Evolutionary conservation across 768 basidiomycete species (phyloP).

Genomic region (Boletellus sp.): DNA sequence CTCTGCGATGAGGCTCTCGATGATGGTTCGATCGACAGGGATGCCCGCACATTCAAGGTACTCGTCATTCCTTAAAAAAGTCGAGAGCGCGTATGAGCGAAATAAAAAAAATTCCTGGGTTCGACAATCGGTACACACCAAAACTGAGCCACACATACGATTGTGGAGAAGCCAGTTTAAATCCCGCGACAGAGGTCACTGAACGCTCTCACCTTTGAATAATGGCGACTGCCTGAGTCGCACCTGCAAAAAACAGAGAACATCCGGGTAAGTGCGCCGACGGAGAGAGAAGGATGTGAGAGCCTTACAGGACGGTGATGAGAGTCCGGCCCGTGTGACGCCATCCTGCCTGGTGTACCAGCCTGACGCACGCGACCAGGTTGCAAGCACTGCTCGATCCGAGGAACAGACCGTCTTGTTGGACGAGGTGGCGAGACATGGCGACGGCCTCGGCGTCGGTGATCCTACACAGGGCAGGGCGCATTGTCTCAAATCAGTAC

Average conservation of each 20-base stretch:
- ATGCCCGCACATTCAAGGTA: conserved; percentile 44
- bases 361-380: conserved; percentile 83
- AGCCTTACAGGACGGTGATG: conserved; percentile 75
- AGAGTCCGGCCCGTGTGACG: conserved; percentile 57
- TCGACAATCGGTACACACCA: conserved; percentile 36
- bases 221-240: conserved; percentile 89
- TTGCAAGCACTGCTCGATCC: conserved; percentile 98
- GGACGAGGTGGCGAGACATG: conserved; percentile 92
- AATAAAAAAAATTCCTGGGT: no score
- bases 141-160: conserved; percentile 34
- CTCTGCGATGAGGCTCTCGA: conserved; percentile 36
- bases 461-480: conserved; percentile 47
- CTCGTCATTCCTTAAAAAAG: conserved; percentile 45
- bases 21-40: conserved; percentile 37
- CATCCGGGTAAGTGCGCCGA: no score
- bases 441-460: conserved; percentile 92
- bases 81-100: no score
- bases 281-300: background rate
- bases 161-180: no score
- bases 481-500: background rate
- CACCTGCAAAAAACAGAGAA: conserved; percentile 49
- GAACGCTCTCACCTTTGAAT: conserved; percentile 74
- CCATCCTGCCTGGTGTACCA: conserved; percentile 70
- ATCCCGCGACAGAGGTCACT: no score
- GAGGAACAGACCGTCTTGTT: conserved; percentile 88